Base-by-base conservation (phyloP, 306 rosid genomes). In the Glycyrrhiza uralensis region DNA sequence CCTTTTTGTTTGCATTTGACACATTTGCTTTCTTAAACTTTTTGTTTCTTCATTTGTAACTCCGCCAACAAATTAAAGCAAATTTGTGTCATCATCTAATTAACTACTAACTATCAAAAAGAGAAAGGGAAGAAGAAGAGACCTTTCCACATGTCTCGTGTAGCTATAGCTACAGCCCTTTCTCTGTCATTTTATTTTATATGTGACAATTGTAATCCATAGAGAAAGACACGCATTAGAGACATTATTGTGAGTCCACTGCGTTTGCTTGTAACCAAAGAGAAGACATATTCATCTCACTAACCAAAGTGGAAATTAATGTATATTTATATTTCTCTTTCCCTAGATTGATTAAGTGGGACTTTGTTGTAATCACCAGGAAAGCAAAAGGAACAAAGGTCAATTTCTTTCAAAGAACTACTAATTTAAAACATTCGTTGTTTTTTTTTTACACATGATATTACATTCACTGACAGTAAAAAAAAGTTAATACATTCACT, bases 21-120 rank as follows among this genome's bases (percentile, higher is more conserved):
- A 79, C 76, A 64, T 69, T 29, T 71, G 23, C 59, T 28, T n/a
- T 77, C 32, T 2, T 30, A 19, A 35, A 18, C 65, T 58, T 72
- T 72, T 36, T 60, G 7, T 22, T 51, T 17, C 9, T 6, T 63
- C 45, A 38, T 76, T 24, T 62, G 29, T 28, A 46, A 56, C 47
- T 76, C 77, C 78, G 77, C 81, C 77, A 70, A 7, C 81, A 70
- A 70, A 69, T 52, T 38, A 38, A 2, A n/a, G n/a, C 12, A 10
- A 38, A 8, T 35, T 38, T 47, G 62, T 2, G 45, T 72, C 75
- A 72, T 72, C 55, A 66, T 18, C 30, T 12, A 39, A 33, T 4
- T 2, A 22, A 26, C 67, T n/a, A n/a, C n/a, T n/a, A n/a, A n/a
- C n/a, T n/a, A n/a, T n/a, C n/a, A 24, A 17, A 63, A 69, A 46